Evolutionary conservation across 257 asterid genomes (phyloP).

Genomic region (Solanum pennellii): DNA sequence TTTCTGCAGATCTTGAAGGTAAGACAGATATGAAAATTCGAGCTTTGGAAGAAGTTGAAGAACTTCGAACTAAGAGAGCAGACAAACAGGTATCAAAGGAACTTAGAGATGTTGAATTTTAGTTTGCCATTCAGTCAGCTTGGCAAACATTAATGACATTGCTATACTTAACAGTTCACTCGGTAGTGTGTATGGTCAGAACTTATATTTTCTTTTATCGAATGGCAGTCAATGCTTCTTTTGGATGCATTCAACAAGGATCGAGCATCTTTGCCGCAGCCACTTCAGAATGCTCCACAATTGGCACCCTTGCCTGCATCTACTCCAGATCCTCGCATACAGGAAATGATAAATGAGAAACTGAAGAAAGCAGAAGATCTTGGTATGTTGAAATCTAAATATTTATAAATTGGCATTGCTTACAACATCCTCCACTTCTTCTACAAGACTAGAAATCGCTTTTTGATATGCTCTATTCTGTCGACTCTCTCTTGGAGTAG

Average conservation of each 20-base stretch:
- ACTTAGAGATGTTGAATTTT: not conserved
- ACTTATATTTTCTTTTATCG: conserved; percentile 10
- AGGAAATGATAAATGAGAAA: conserved; percentile 93
- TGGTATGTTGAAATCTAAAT: conserved; percentile 29
- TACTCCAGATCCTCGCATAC: conserved; percentile 77
- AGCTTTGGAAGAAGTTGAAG: conserved; percentile 82
- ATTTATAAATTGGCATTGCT: not conserved
- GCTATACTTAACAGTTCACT: not conserved
- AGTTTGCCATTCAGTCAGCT: not conserved
- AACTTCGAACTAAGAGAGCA: conserved; percentile 79
- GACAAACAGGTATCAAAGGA: conserved; percentile 63
- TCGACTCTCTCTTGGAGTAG: not conserved
- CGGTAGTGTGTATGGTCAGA: not conserved
- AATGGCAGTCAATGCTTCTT: conserved; percentile 74
- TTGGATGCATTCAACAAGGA: conserved; percentile 99
- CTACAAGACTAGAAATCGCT: not conserved
- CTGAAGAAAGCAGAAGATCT: conserved; percentile 96
- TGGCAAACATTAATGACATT: not conserved
- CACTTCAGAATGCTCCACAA: conserved; percentile 49
- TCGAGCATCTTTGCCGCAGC: conserved; percentile 92
- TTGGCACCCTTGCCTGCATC: conserved; percentile 54
- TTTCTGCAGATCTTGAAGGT: conserved; percentile 74
- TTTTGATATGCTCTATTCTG: not conserved
- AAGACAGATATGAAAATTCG: conserved; percentile 89
- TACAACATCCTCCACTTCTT: not conserved